phyloP scores from a whole-genome alignment of 2,329 filamentous ascomycete species.

The Stromatinia cepivora region DNA sequence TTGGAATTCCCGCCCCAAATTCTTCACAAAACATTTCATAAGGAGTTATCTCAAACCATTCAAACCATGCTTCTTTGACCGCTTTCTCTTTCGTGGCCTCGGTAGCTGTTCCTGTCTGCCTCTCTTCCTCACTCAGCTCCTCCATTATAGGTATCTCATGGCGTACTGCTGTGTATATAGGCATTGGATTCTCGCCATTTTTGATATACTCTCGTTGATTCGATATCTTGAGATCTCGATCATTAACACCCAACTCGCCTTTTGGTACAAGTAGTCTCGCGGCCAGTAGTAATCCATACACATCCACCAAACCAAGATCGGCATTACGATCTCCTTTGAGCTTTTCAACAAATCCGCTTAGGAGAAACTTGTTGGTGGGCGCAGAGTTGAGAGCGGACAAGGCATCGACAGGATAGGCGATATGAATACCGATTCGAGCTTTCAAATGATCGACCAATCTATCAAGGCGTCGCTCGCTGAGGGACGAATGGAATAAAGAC shows the following conservation, averaged over 20 bases:
- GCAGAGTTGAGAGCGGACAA: constrained; percentile 79
- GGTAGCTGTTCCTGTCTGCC: constrained; percentile 41
- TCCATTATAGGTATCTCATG: constrained; percentile 83
- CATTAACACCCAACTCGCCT: constrained; percentile 75
- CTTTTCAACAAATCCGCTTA: constrained; percentile 89
- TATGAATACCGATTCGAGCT: constrained; percentile 78
- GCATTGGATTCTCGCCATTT: constrained; percentile 78
- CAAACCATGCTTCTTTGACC: constrained; percentile 81
- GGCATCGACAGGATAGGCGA: constrained; percentile 86
- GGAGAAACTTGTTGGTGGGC: constrained; percentile 88
- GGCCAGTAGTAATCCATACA: constrained; percentile 85
- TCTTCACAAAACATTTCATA: constrained; percentile 97
- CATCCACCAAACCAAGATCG: constrained; percentile 86
- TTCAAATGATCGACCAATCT: constrained; percentile 83
- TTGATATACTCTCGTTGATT: constrained; percentile 77
- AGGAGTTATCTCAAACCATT: constrained; percentile 95
- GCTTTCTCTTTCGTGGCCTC: constrained; percentile 54
- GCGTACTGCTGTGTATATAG: constrained; percentile 92
- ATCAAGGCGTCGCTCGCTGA: constrained; percentile 66
- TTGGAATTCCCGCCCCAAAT: constrained; percentile 86
- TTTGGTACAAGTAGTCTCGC: constrained; percentile 83
- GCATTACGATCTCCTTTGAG: constrained; percentile 77
- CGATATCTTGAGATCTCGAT: constrained; percentile 84
- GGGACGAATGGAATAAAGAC: constrained; percentile 78
- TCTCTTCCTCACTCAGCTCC: constrained; percentile 43